Conservation (phyloP, 192 early-diverging fungal species). For the Spinellus fusiger region DNA sequence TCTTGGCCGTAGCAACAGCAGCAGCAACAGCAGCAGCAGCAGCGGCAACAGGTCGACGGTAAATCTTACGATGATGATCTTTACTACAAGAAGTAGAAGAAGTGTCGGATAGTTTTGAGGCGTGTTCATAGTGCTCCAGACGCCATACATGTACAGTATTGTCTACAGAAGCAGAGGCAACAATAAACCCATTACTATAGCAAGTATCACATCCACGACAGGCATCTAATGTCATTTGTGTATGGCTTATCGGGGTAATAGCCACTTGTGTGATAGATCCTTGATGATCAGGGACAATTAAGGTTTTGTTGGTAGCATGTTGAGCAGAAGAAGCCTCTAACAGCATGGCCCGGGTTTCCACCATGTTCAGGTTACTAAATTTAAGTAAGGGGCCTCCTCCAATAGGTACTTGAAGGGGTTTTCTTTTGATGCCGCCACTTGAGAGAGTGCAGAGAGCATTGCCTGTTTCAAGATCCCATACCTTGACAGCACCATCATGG, state of each 20-base stretch:
- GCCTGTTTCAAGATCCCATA: slow-evolving; percentile 23
- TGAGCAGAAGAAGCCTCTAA: too few relatives aligned
- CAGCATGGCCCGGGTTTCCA: too few relatives aligned
- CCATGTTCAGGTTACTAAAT: background rate
- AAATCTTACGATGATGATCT: slow-evolving; percentile 11
- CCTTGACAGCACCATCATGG: slow-evolving; percentile 25
- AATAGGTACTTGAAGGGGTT: background rate
- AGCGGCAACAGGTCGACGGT: too few relatives aligned
- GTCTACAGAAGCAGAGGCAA: slow-evolving; percentile 21
- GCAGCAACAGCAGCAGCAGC: too few relatives aligned
- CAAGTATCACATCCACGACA: slow-evolving; percentile 15
- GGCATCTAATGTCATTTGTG: background rate
- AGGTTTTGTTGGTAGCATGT: background rate
- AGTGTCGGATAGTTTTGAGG: background rate
- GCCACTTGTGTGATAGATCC: slow-evolving; percentile 14
- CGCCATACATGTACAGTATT: slow-evolving; percentile 25
- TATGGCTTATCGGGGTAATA: slow-evolving; percentile 17
- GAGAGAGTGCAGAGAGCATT: slow-evolving; percentile 16
- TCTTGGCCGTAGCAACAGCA: too few relatives aligned
- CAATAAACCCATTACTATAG: slow-evolving; percentile 23
- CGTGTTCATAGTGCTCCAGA: slow-evolving; percentile 8
- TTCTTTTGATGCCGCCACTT: slow-evolving; percentile 2
- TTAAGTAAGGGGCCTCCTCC: background rate
- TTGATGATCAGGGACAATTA: slow-evolving; percentile 7
- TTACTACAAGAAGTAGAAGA: slow-evolving; percentile 6